Percentiles rank a stretch among this genome's conserved stretches.
phyloP scores from a whole-genome alignment of 257 asterid species.

The Linaria vulgaris region DNA sequence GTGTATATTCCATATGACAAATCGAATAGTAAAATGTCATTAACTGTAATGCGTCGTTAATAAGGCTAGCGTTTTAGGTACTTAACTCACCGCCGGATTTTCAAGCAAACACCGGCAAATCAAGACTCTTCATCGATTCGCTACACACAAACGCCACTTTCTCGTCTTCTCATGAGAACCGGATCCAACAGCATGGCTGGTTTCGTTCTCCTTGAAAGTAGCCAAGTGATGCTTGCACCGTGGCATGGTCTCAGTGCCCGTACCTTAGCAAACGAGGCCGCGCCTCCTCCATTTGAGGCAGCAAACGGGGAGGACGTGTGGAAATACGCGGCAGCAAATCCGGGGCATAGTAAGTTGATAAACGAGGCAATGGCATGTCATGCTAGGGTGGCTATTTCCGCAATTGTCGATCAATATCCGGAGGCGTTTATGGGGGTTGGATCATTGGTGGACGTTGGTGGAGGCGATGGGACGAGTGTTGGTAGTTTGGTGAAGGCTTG shows the following conservation, averaged over 20 bases:
- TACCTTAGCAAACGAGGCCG: constrained; percentile 2
- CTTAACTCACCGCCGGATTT: constrained; percentile 43
- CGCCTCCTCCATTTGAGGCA: constrained; percentile 45
- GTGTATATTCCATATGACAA: too few species aligned
- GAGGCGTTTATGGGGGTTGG: constrained; percentile 45
- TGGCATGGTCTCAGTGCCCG: constrained; percentile 52
- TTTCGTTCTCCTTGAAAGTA: constrained; percentile 46
- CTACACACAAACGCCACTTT: constrained; percentile 57
- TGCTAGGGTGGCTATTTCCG: constrained; percentile 33
- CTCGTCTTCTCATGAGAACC: constrained; percentile 37
- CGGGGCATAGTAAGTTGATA: constrained; percentile 40
- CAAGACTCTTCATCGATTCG: not conserved
- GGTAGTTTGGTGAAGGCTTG: constrained; percentile 40
- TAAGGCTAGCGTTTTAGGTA: too few species aligned
- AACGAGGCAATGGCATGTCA: constrained; percentile 52
- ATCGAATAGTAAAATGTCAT: too few species aligned
- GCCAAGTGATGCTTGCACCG: constrained; percentile 56
- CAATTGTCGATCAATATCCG: constrained; percentile 32
- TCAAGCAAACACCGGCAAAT: constrained; percentile 26
- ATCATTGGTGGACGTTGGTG: constrained; percentile 70
- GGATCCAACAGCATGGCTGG: constrained; percentile 41
- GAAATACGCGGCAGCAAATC: constrained; percentile 33
- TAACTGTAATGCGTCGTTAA: too few species aligned
- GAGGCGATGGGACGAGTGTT: constrained; percentile 65
- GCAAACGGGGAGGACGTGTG: constrained; percentile 47